Conservation (phyloP, 2,329 filamentous ascomycete genomes). For the Lecanicillium sp. region DNA sequence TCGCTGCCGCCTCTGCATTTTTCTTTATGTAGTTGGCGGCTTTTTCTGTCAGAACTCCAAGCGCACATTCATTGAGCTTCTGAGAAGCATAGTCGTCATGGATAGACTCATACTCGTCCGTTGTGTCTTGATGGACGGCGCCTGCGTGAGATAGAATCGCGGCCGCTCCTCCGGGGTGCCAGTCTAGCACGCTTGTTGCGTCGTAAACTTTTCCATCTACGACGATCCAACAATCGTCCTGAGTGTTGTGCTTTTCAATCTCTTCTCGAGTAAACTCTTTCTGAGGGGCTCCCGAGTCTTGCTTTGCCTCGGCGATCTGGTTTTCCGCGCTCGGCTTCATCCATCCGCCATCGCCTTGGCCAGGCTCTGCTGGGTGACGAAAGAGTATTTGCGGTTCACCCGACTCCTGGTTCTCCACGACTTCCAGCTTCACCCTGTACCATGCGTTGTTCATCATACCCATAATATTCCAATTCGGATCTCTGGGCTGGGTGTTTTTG, state of each 20-base stretch:
- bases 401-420: constrained; percentile 26
- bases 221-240: constrained; percentile 48
- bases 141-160: constrained; percentile 44
- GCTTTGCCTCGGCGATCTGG: constrained; percentile 37
- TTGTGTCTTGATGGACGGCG: constrained; percentile 42
- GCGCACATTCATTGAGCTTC: constrained; percentile 43
- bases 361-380: constrained; percentile 40
- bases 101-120: constrained; percentile 42
- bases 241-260: constrained; percentile 44
- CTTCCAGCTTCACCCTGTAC: constrained; percentile 38
- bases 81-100: constrained; percentile 46
- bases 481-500: constrained; percentile 44
- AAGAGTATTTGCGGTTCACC: constrained; percentile 33
- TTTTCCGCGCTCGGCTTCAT: constrained; percentile 43
- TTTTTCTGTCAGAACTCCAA: constrained; percentile 45
- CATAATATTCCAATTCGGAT: constrained; percentile 42
- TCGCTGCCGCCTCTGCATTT: constrained; percentile 33
- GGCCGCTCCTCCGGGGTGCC: constrained; percentile 45
- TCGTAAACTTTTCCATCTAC: constrained; percentile 47
- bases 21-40: constrained; percentile 40
- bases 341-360: constrained; percentile 40
- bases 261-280: constrained; percentile 36
- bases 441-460: constrained; percentile 51
- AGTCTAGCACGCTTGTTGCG: constrained; percentile 38
- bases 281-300: constrained; percentile 36